Base-by-base conservation (phyloP, 192 early-diverging fungal species). In the Backusella liffmaniae region DNA sequence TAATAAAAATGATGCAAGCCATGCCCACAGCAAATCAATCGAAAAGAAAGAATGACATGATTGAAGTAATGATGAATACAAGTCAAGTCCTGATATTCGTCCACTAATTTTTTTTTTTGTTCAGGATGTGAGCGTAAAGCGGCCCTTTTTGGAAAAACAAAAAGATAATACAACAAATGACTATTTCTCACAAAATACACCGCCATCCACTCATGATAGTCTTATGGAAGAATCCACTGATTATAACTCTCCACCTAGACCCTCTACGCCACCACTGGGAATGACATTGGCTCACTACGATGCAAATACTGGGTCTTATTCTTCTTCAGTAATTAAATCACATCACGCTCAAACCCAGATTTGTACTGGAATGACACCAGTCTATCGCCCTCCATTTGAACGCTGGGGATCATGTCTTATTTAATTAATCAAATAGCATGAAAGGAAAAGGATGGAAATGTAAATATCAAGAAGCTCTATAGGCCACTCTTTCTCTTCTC, bases 281-380 rank as follows among this genome's bases (percentile, higher is more conserved):
- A 82, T 82, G 81, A 82, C 81, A 15, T 51, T 82, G n/a, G 69
- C 81, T 21, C 81, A 82, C 46, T 82, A 73, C 41, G 70, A 78
- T 23, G 26, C 72, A 8, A 67, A 66, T 37, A 37, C 75, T 16
- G 81, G 81, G 21, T 51, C 71, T 13, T 79, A 82, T 65, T 67
- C 75, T 2, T 53, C 77, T 13, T 73, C 77, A 56, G 39, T 68
- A 5, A 30, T 80, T 6, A 76, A 73, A 16, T 67, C 75, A 1
- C 32, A 80, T 30, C 36, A 66, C 0, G 49, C 73, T 18, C 36
- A 53, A 7, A 51, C 71, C 9, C 34, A 42, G 5, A 76, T 80
- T 32, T 80, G 79, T 37, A 73, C 75, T 26, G 79, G 79, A n/a
- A 80, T 80, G 79, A 80, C 79, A 26, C 75, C 79, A 26, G 79